A percentile compares a stretch with the other conserved stretches of the same genome.
Evolutionary conservation across 2,329 filamentous ascomycete genomes (phyloP).

Genomic region (Colletotrichum phormii): DNA sequence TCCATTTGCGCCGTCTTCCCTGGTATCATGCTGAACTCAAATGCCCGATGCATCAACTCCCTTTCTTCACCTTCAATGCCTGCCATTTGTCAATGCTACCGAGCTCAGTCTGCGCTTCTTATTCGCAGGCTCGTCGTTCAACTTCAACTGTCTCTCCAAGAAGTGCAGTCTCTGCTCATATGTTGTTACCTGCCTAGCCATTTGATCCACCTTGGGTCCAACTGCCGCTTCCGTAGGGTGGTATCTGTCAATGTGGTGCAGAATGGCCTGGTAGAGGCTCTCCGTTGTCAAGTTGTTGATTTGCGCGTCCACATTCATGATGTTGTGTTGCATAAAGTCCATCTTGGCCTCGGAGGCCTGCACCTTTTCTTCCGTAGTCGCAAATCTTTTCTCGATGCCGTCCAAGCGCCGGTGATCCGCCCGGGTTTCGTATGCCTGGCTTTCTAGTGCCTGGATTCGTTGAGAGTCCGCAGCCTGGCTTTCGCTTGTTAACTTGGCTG

Average conservation of each 20-base stretch:
- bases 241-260: constrained; percentile 48
- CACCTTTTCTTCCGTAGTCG: neutral
- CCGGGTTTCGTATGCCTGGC: neutral
- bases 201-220: constrained; percentile 14
- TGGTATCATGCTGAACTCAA: neutral
- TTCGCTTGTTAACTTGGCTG: neutral
- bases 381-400: constrained; percentile 39
- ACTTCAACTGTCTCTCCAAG: neutral
- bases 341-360: constrained; percentile 40
- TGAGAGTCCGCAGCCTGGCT: neutral
- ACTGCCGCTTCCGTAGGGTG: constrained; percentile 12
- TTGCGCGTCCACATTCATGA: constrained; percentile 56
- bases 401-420: neutral
- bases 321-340: constrained; percentile 46
- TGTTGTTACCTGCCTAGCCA: constrained; percentile 19
- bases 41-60: neutral
- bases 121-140: constrained; percentile 12
- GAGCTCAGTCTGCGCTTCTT: constrained; percentile 22
- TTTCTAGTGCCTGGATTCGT: neutral
- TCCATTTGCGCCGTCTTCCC: constrained; percentile 4
- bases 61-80: constrained; percentile 18
- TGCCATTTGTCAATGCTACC: constrained; percentile 17
- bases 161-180: constrained; percentile 18
- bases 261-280: constrained; percentile 53
- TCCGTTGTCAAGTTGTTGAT: constrained; percentile 62